A percentile compares a stretch with the other conserved stretches of the same genome.
Conservation (phyloP, 139 green algal genomes). For the Mesotaenium endlicherianum region DNA sequence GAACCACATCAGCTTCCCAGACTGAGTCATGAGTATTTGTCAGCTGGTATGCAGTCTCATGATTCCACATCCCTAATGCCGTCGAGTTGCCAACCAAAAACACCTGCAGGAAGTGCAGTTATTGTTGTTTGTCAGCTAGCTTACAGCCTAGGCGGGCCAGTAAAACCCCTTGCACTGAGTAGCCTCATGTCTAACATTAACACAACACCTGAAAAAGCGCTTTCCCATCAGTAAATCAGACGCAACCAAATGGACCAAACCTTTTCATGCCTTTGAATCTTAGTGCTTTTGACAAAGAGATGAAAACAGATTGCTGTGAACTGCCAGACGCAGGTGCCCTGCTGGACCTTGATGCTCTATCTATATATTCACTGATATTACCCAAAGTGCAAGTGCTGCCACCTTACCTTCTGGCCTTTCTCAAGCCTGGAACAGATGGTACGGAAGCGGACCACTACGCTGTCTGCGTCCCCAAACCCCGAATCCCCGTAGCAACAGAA, state of each 20-base stretch:
- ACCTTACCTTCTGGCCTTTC: slow-evolving; percentile 44
- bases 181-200: too few relatives aligned
- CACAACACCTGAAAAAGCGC: too few relatives aligned
- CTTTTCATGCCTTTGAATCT: too few relatives aligned
- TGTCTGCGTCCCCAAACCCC: slow-evolving; percentile 27
- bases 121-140: too few relatives aligned
- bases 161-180: too few relatives aligned
- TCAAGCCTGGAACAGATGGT: slow-evolving; percentile 24
- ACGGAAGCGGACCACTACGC: slow-evolving; percentile 36
- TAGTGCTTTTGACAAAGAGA: too few relatives aligned
- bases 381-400: not conserved
- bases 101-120: slow-evolving; percentile 35
- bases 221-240: too few relatives aligned
- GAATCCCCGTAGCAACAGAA: slow-evolving; percentile 28
- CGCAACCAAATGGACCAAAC: too few relatives aligned
- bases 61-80: slow-evolving; percentile 6
- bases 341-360: too few relatives aligned
- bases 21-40: not conserved
- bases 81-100: slow-evolving; percentile 22
- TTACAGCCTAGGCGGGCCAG: too few relatives aligned
- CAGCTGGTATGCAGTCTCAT: not conserved
- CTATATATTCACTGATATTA: not conserved
- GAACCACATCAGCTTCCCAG: slow-evolving; percentile 16
- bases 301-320: too few relatives aligned
- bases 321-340: too few relatives aligned